Evolutionary conservation across 139 green algal genomes (phyloP), one percentile per base, ranked within the genome.

Genomic region (Micractinium sp.): DNA sequence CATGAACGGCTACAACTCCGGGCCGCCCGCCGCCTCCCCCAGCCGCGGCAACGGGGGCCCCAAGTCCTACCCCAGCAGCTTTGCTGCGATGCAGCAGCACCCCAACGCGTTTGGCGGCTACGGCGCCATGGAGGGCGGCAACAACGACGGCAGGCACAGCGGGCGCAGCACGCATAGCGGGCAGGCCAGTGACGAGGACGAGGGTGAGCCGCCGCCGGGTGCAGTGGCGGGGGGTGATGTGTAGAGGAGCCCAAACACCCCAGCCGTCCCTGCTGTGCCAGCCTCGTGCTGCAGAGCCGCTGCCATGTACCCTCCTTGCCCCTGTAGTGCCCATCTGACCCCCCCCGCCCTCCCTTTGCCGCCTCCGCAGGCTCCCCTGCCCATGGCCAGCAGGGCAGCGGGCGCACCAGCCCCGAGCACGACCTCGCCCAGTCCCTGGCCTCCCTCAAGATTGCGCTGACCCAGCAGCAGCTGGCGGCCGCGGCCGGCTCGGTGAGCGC

Each of bases 401-500:
- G 56, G 23, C 47, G 56, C 9, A 31, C 81, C 81, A 85, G 81
- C 81, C 77, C 77, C 23, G 47, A 20, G 27, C 60, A 83, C 20
- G 88, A 86, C 79, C 81, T 91, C 33, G 88, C 88, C 25, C 82
- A 91, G 80, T 81, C 67, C 33, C 85, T 91, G 69, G 88, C 88
- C 71, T 87, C 88, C 18, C 81, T 91, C 18, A 91, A 91, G 41
- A 91, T 91, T 69, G 88, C 88, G 19, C 73, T 91, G 63, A 91
- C 88, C 0, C 88, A 91, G 82, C 88, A 91, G 81, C 80, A 91
- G 41, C 75, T 91, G 80, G 81, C 88, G 25, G 88, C 88, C 79
- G 53, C 88, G 0, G 38, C 82, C 29, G 88, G 69, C n/a, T 88
- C 88, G 67, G 85, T 89, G 85, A 75, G 85, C 29, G 16, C 38